Conservation (phyloP, 2,329 filamentous ascomycete species). For the Aspergillus sp. region DNA sequence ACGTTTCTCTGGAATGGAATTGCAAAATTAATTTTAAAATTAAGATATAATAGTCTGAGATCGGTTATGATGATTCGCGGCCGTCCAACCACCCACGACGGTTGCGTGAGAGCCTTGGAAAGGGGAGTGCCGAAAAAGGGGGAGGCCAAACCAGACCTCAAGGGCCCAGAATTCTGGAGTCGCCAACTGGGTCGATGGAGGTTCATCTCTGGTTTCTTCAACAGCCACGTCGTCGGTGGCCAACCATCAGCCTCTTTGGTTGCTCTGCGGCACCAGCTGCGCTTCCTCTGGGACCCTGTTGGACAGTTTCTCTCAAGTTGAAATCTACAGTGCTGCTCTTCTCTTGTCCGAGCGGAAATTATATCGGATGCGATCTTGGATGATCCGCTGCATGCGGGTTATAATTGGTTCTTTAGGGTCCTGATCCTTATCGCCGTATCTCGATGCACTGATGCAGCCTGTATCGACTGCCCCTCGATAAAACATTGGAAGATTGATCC, state of each 20-base stretch:
- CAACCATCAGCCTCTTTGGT: constrained; percentile 5
- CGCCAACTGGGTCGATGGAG: constrained; percentile 7
- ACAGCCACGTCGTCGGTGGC: background rate
- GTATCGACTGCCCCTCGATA: background rate
- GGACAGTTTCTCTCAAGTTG: constrained; percentile 1
- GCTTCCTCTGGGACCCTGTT: constrained; percentile 11
- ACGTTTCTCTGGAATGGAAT: background rate
- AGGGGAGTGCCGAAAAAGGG: constrained; percentile 18
- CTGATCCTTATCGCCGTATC: constrained; percentile 13
- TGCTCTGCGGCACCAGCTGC: constrained; percentile 10
- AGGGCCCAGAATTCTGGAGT: constrained; percentile 4
- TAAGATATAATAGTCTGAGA: constrained; percentile 5
- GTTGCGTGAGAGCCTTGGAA: constrained; percentile 16
- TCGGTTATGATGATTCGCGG: background rate
- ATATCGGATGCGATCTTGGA: background rate
- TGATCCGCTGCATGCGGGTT: constrained; percentile 1
- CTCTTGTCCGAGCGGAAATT: background rate
- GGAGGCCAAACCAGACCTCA: constrained; percentile 7
- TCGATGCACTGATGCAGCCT: background rate
- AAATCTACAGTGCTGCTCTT: too few relatives aligned
- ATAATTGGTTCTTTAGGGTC: constrained; percentile 6
- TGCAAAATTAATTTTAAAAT: constrained; percentile 1
- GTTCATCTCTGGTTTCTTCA: background rate
- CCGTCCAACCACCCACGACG: background rate
- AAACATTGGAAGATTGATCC: background rate